These are phyloP conservation scores for Flaveria brownii DNA, from an alignment of 129 eudicot genomes.

Conservation along the genomic window DNA sequence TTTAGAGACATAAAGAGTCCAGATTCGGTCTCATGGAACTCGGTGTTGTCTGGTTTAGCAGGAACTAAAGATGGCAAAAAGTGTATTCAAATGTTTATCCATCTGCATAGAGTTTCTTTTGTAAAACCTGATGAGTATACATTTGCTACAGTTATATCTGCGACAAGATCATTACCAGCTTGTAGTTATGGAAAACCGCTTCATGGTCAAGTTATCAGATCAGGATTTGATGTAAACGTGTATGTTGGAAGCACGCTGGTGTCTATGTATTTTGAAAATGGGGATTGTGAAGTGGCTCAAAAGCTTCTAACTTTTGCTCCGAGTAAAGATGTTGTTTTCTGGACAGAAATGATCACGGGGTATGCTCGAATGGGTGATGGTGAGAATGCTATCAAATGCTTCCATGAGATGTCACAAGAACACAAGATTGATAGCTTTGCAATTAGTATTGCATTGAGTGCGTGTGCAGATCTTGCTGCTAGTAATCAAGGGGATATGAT, in stretches of 20 bases:
- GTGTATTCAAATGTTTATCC: slow-evolving; percentile 50
- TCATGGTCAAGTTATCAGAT: slow-evolving; percentile 58
- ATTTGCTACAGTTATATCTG: slow-evolving; percentile 61
- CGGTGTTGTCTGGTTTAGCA: slow-evolving; percentile 67
- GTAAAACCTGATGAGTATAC: slow-evolving; percentile 74
- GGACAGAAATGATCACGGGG: slow-evolving; percentile 92
- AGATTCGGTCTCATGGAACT: slow-evolving; percentile 86
- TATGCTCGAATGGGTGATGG: slow-evolving; percentile 57
- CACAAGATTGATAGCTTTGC: slow-evolving; percentile 58
- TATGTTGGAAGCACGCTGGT: slow-evolving; percentile 66
- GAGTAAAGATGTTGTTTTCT: slow-evolving; percentile 62
- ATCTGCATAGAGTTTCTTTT: slow-evolving; percentile 28
- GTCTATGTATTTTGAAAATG: slow-evolving; percentile 77
- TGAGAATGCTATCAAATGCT: slow-evolving; percentile 60
- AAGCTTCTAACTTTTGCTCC: slow-evolving; percentile 43
- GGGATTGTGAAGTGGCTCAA: slow-evolving; percentile 51
- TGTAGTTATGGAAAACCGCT: slow-evolving; percentile 61
- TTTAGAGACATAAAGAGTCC: slow-evolving; percentile 56
- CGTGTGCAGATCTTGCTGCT: slow-evolving; percentile 80
- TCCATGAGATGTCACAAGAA: slow-evolving; percentile 52
- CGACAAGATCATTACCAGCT: slow-evolving; percentile 50
- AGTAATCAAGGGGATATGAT: slow-evolving; percentile 71
- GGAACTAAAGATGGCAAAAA: slow-evolving; percentile 49
- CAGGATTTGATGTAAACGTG: slow-evolving; percentile 49
- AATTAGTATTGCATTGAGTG: slow-evolving; percentile 64